These are phyloP conservation scores for Lignosus rhinocerotis DNA, from an alignment of 1,284 basidiomycete genomes.

Conservation along the genomic window DNA sequence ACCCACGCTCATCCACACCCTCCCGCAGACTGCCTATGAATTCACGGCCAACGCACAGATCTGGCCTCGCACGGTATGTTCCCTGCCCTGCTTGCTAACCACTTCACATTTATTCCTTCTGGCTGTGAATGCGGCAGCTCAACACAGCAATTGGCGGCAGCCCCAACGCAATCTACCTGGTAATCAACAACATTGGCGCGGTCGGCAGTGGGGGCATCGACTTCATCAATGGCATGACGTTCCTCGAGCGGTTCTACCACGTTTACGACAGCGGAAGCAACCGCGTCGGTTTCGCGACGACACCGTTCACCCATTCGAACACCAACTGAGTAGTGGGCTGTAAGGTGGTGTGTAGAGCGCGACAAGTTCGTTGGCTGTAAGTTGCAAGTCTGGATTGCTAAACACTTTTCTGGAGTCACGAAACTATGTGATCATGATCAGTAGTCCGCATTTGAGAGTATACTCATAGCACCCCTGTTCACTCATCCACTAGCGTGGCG, in stretches of 20 bases:
- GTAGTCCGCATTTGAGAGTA: no score
- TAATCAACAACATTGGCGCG: constrained; percentile 26
- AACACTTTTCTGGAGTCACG: no score
- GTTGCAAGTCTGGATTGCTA: no score
- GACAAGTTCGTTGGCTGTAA: no score
- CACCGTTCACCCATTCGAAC: constrained; percentile 39
- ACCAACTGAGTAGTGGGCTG: constrained; percentile 34
- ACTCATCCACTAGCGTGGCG: no score
- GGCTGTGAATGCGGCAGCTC: constrained; percentile 35
- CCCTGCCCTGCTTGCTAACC: background rate
- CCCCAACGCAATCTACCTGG: constrained; percentile 29
- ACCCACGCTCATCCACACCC: background rate
- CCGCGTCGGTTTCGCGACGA: constrained; percentile 46
- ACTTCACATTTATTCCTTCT: background rate
- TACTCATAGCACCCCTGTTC: no score
- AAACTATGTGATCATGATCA: no score
- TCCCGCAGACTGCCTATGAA: background rate
- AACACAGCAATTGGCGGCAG: constrained; percentile 32
- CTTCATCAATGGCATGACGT: constrained; percentile 35
- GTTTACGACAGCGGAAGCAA: constrained; percentile 58
- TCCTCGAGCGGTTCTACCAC: constrained; percentile 61
- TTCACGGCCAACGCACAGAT: constrained; percentile 12
- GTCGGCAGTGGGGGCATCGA: constrained; percentile 27
- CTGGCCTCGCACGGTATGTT: constrained; percentile 5
- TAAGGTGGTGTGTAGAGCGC: no score